Percentiles rank a stretch among this genome's conserved stretches.
Conservation (phyloP, 371 early-diverging fungal species). For the Mucor mucedo region DNA sequence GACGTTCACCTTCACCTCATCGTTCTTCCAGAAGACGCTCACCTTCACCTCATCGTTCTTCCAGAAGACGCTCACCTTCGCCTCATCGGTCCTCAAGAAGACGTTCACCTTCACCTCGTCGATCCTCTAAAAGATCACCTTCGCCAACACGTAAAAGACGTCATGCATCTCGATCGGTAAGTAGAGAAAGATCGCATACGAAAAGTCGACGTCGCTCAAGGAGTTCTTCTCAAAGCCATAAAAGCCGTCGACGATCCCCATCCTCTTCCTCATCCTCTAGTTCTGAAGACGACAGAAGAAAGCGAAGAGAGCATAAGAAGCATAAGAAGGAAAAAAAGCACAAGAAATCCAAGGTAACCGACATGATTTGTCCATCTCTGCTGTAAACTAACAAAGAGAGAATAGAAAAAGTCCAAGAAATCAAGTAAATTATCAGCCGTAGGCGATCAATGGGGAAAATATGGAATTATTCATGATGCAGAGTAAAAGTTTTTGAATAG, state of each 20-base stretch:
- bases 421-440: slow-evolving; percentile 25
- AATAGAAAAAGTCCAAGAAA: slow-evolving; percentile 44
- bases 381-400: not conserved
- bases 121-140: slow-evolving; percentile 1
- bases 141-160: slow-evolving; percentile 1
- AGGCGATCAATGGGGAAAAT: slow-evolving; percentile 55
- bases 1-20: slow-evolving; percentile 2
- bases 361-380: not conserved
- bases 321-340: slow-evolving; percentile 46
- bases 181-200: not conserved
- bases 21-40: slow-evolving; percentile 1
- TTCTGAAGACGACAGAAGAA: slow-evolving; percentile 11
- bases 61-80: no score
- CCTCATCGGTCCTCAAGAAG: not conserved
- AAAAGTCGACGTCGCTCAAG: slow-evolving; percentile 2
- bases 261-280: slow-evolving; percentile 7
- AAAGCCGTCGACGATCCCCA: not conserved
- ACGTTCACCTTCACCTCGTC: no score
- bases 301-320: slow-evolving; percentile 35
- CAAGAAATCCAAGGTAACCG: slow-evolving; percentile 36
- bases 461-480: slow-evolving; percentile 64
- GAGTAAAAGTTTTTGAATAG: slow-evolving; percentile 36
- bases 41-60: not conserved
- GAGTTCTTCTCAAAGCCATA: not conserved
- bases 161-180: not conserved